A percentile compares a stretch with the other conserved stretches of the same genome.
Evolutionary conservation across 2,329 filamentous ascomycete species (phyloP).

Genomic region (Lachnellula suecica): DNA sequence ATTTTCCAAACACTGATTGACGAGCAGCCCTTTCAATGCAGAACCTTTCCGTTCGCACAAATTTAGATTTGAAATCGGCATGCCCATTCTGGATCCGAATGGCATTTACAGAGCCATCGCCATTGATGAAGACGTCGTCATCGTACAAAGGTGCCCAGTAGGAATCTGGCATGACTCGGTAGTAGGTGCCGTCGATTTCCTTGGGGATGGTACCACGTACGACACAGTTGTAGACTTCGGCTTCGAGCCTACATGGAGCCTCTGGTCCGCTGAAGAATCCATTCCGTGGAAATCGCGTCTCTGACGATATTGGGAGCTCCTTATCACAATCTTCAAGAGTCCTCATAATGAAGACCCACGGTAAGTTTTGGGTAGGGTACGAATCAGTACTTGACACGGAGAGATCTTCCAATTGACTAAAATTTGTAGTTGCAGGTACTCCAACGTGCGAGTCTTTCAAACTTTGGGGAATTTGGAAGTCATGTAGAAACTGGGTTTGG

Average conservation of each 20-base stretch:
- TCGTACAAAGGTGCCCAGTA: conserved; percentile 51
- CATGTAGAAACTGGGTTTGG: too few species aligned
- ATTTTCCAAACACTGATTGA: conserved; percentile 37
- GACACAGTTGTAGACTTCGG: conserved; percentile 36
- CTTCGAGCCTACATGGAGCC: conserved; percentile 38
- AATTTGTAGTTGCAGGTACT: too few species aligned
- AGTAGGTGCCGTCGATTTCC: conserved; percentile 43
- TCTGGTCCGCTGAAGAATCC: too few species aligned
- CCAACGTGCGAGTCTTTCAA: too few species aligned
- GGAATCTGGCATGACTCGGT: conserved; percentile 41
- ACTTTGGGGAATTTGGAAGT: too few species aligned
- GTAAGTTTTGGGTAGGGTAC: too few species aligned
- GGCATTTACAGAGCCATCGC: conserved; percentile 40
- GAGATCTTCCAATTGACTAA: too few species aligned
- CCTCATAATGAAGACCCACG: too few species aligned
- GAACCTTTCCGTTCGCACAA: conserved; percentile 42
- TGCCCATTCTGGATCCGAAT: conserved; percentile 40
- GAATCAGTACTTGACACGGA: too few species aligned
- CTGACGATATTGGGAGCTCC: too few species aligned
- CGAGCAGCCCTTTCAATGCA: conserved; percentile 25
- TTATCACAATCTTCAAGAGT: too few species aligned
- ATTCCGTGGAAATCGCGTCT: too few species aligned
- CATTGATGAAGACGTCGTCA: conserved; percentile 41
- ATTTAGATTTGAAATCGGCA: conserved; percentile 43
- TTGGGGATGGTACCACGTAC: conserved; percentile 38